Base-by-base conservation (phyloP, 2,329 filamentous ascomycete genomes). In the Colletotrichum gloeosporioides region DNA sequence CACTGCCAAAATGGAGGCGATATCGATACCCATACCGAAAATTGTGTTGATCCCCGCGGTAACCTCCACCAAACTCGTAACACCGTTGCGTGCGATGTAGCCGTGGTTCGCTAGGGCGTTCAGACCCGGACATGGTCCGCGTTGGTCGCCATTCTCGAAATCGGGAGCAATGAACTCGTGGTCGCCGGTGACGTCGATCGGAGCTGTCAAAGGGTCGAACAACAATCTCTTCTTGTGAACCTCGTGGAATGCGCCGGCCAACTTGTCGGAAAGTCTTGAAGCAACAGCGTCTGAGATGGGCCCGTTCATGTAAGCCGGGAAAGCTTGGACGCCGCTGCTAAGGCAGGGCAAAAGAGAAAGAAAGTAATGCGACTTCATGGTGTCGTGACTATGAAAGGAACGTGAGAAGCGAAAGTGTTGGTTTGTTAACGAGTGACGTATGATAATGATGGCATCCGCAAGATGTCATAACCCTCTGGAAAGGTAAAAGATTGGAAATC, bases 11-110 rank as follows among this genome's bases (percentile, higher is more conserved):
- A 89, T 72, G 3, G 83, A 82, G 3, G 83, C 81, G 1, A 89
- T 78, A 18, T 88, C 88, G 22, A 88, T 66, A 1, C 85, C 84
- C 88, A 90, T 90, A 6, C 87, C 87, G 31, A 83, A 88, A 2
- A 90, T 83, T 15, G 78, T 70, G 18, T 78, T 73, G 63, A 78
- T 64, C 22, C 73, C 78, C 2, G 64, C 75, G 53, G 77, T 75
- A 53, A 80, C 75, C 61, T 75, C 71, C 16, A 65, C 61, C 44
- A 79, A 27, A 31, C 75, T 73, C 25, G 77, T 78, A 13, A 81
- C 77, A 25, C 84, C 82, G 22, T 82, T 77, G 9, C 81, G 79
- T 32, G 79, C 79, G 12, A 85, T 78, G 64, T 85, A 86, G 3
- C 84, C 84, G 66, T 86, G 84, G 71, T 86, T 86, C 13, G 84